These are phyloP conservation scores for Globisporangium orthogonon DNA, from an alignment of 352 stramenopile species.

Conservation along the genomic window DNA sequence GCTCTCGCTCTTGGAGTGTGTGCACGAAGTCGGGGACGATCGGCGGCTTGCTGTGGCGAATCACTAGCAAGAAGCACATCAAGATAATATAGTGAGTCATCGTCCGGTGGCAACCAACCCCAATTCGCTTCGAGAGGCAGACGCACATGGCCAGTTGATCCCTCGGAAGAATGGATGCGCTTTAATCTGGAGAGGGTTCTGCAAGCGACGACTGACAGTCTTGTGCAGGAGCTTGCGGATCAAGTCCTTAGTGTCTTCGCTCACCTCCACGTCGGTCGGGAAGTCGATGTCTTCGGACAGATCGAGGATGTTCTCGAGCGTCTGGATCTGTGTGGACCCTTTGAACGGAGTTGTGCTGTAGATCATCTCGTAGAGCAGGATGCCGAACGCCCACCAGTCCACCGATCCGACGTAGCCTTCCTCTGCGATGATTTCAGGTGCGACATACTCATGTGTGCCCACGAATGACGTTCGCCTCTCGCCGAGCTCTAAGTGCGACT, in stretches of 20 bases:
- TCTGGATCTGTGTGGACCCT: constrained; percentile 32
- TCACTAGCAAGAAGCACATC: constrained; percentile 16
- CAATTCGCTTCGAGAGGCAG: background rate
- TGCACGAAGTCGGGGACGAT: constrained; percentile 35
- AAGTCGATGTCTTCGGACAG: constrained; percentile 44
- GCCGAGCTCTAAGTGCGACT: constrained; percentile 34
- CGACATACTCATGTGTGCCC: constrained; percentile 59
- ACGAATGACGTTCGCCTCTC: constrained; percentile 46
- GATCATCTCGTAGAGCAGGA: constrained; percentile 63
- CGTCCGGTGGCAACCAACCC: background rate
- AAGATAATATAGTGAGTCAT: background rate
- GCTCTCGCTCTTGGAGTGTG: constrained; percentile 21
- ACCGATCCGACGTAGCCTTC: constrained; percentile 56
- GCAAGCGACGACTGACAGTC: constrained; percentile 51
- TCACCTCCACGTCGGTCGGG: constrained; percentile 47
- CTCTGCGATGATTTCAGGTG: constrained; percentile 51
- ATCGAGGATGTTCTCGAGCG: constrained; percentile 44
- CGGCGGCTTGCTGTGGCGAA: constrained; percentile 38
- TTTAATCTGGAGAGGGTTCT: constrained; percentile 90
- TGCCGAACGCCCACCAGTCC: constrained; percentile 63
- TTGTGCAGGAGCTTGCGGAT: constrained; percentile 39
- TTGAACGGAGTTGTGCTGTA: constrained; percentile 45
- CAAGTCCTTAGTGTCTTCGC: constrained; percentile 62
- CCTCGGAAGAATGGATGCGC: constrained; percentile 89
- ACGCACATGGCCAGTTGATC: constrained; percentile 82